A percentile compares a stretch with the other conserved stretches of the same genome.
Evolutionary conservation across 441 rosid species (phyloP).

Genomic region (Manihot esculenta): DNA sequence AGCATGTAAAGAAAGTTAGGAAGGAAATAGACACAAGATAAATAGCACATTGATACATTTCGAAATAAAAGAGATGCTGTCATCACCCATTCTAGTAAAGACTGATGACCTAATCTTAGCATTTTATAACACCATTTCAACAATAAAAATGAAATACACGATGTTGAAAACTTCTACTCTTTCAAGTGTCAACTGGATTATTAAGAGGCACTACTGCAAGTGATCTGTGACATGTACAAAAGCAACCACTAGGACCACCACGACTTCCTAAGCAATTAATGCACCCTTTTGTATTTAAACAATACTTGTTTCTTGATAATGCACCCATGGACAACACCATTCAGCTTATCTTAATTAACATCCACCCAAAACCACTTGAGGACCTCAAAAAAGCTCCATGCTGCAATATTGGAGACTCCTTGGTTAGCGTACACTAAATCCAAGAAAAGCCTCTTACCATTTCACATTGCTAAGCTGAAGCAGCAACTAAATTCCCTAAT

Average conservation of each 20-base stretch:
- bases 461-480: neutral
- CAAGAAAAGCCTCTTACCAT: neutral
- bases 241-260: neutral
- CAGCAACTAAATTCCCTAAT: neutral
- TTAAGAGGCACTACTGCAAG: neutral
- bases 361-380: neutral
- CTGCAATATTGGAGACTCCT: neutral
- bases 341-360: neutral
- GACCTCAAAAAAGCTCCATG: conserved; percentile 1
- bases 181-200: neutral
- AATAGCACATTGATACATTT: neutral
- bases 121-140: neutral
- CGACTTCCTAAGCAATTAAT: neutral
- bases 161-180: neutral
- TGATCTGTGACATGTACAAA: neutral
- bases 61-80: neutral
- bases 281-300: neutral
- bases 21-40: neutral
- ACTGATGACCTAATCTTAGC: neutral
- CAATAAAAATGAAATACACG: neutral
- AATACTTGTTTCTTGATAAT: neutral
- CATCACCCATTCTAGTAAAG: neutral
- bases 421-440: neutral
- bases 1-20: neutral
- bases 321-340: neutral